Evolutionary conservation across 139 green algal species (phyloP).

Genomic region (Chlamydomonas urium): DNA sequence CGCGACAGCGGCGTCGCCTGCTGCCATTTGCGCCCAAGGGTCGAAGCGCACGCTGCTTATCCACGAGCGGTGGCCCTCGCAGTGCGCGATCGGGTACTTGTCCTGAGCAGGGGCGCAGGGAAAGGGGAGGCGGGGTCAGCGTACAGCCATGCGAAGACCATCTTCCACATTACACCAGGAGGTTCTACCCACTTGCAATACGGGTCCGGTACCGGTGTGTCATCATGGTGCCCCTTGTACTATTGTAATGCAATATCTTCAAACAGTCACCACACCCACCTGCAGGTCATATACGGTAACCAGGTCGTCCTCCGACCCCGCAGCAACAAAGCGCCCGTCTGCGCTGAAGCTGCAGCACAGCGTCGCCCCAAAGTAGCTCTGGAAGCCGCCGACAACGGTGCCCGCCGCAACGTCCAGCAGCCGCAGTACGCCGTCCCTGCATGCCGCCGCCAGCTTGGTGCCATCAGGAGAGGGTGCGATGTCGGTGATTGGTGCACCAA

Average conservation of each 20-base stretch:
- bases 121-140: no score
- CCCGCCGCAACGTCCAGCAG: conserved; percentile 60
- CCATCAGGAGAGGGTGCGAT: conserved; percentile 70
- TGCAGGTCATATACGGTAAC: conserved; percentile 71
- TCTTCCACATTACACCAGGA: no score
- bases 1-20: not conserved
- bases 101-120: no score
- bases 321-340: conserved; percentile 73
- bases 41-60: conserved; percentile 74
- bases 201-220: no score
- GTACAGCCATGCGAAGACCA: no score
- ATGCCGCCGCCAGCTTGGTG: conserved; percentile 63
- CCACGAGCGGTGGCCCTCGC: conserved; percentile 80
- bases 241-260: no score
- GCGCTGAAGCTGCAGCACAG: conserved; percentile 82
- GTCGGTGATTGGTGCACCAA: conserved; percentile 54
- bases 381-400: conserved; percentile 28
- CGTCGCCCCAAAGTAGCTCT: conserved; percentile 85
- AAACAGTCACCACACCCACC: conserved; percentile 17
- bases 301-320: conserved; percentile 89
- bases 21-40: conserved; percentile 31
- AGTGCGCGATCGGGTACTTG: conserved; percentile 59
- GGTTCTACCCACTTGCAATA: no score
- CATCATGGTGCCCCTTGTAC: no score
- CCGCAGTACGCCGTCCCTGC: conserved; percentile 70